Base-by-base conservation (phyloP, 2,329 filamentous ascomycete species). In the Ascocoryne sarcoides region DNA sequence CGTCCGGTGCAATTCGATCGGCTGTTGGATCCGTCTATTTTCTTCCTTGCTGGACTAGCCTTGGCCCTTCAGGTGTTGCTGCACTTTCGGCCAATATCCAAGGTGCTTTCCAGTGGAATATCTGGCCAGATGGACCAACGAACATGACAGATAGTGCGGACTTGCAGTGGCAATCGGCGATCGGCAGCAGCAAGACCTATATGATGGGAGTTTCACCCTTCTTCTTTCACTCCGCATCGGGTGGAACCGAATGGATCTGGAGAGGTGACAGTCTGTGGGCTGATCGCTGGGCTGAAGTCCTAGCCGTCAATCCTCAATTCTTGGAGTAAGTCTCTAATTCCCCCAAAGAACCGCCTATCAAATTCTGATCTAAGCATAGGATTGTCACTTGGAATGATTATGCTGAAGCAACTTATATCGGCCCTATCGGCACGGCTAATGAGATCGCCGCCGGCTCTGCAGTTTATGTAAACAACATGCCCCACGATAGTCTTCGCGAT, bases 201-300 rank as follows among this genome's bases (percentile, higher is more conserved):
- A 73, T 75, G 67, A 73, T 73, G 69, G 65, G 70, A 2, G 66
- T 74, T n/a, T 69, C 69, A 0, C 72, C 73, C 0, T 76, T 71
- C 72, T 77, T 77, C 57, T 77, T 69, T 56, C 77, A 76, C 36
- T 71, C 76, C 43, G 68, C 72, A 0, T 61, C 63, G 4, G 79
- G 67, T 50, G 57, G 62, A 32, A 80, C 80, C 60, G 76, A 78
- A 53, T 82, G 76, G 75, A 62, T 79, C 4, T 82, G 73, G 65
- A 66, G 67, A 16, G 72, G 74, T n/a, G 76, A 80, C 47, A 63
- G 69, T 40, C 58, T 81, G 10, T 82, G 77, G 75, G 69, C 66
- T 45, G 63, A 75, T 39, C 69, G 76, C 5, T 80, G 76, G 76
- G 59, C 65, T 21, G 61, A 73, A 43, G 62, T 67, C 1, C 45